These are phyloP conservation scores for Salix viminalis DNA, from an alignment of 345 rosid species.

Conservation along the genomic window DNA sequence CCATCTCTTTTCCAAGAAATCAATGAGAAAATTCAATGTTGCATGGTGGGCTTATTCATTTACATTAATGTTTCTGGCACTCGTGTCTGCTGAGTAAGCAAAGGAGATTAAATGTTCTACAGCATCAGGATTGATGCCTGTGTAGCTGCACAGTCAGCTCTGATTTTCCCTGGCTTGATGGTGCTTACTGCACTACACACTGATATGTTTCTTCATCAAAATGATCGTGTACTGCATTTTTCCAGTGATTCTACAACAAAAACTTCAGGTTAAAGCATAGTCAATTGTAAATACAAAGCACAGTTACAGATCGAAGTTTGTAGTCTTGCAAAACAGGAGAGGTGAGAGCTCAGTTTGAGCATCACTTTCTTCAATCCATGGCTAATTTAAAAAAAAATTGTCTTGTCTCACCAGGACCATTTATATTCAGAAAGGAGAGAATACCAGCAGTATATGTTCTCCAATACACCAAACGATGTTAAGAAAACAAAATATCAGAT, in stretches of 20 bases:
- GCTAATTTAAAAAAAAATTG: background rate
- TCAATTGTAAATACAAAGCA: background rate
- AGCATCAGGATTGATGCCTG: conserved; percentile 39
- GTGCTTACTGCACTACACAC: conserved; percentile 41
- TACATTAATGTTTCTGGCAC: conserved; percentile 49
- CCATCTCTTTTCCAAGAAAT: conserved; percentile 60
- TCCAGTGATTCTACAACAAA: conserved; percentile 14
- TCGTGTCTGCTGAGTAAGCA: conserved; percentile 52
- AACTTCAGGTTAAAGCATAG: background rate
- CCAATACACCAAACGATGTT: background rate
- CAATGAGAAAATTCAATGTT: conserved; percentile 56
- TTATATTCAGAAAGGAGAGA: background rate
- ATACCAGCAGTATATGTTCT: background rate
- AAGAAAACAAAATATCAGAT: background rate
- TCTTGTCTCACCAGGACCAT: background rate
- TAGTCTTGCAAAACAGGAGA: too few relatives aligned
- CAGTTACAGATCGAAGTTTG: background rate
- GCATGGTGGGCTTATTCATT: conserved; percentile 76
- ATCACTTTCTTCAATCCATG: background rate
- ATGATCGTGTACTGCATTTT: conserved; percentile 30
- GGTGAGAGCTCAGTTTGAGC: background rate
- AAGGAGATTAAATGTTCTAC: conserved; percentile 34
- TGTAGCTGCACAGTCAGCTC: conserved; percentile 41
- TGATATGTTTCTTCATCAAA: conserved; percentile 24
- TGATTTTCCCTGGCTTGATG: conserved; percentile 48